Evolutionary conservation across 2,329 filamentous ascomycete genomes (phyloP).

Genomic region (Cladophialophora chaetospira): DNA sequence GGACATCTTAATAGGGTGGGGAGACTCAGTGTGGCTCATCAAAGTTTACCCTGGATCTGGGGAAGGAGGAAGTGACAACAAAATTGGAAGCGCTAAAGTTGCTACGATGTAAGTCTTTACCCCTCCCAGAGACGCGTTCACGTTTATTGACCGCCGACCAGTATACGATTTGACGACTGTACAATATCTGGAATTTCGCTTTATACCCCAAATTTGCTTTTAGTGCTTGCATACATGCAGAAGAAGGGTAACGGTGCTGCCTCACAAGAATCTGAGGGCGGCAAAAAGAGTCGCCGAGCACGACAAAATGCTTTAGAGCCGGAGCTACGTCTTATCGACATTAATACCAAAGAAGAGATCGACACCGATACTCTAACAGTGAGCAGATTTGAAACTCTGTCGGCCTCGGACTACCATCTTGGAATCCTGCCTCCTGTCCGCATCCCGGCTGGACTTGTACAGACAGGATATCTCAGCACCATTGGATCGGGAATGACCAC

Average conservation of each 20-base stretch:
- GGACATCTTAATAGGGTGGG: slow-evolving; percentile 91
- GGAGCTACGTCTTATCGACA: slow-evolving; percentile 87
- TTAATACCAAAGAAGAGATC: slow-evolving; percentile 77
- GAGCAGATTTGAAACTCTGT: slow-evolving; percentile 81
- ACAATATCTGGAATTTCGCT: slow-evolving; percentile 96
- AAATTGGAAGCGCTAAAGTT: slow-evolving; percentile 81
- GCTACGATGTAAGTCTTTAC: slow-evolving; percentile 74
- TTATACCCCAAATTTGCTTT: slow-evolving; percentile 87
- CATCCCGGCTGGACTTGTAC: slow-evolving; percentile 63
- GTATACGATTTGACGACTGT: slow-evolving; percentile 85
- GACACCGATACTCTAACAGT: slow-evolving; percentile 85
- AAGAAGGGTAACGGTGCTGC: slow-evolving; percentile 69
- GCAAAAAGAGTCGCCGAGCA: slow-evolving; percentile 46
- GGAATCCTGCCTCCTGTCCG: slow-evolving; percentile 77
- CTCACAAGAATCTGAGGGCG: slow-evolving; percentile 48
- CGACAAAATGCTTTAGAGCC: slow-evolving; percentile 80
- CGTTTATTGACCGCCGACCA: slow-evolving; percentile 45
- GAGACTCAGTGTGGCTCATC: slow-evolving; percentile 92
- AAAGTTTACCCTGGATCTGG: slow-evolving; percentile 79
- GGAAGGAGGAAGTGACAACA: slow-evolving; percentile 67
- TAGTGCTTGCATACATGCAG: slow-evolving; percentile 87
- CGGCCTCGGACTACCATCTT: slow-evolving; percentile 89
- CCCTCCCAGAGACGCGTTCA: slow-evolving; percentile 26
- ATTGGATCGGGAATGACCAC: slow-evolving; percentile 55
- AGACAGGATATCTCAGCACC: slow-evolving; percentile 74